Evolutionary conservation across 768 basidiomycete species (phyloP), one percentile per base, ranked within the genome.

Genomic region (Saitozyma podzolica): DNA sequence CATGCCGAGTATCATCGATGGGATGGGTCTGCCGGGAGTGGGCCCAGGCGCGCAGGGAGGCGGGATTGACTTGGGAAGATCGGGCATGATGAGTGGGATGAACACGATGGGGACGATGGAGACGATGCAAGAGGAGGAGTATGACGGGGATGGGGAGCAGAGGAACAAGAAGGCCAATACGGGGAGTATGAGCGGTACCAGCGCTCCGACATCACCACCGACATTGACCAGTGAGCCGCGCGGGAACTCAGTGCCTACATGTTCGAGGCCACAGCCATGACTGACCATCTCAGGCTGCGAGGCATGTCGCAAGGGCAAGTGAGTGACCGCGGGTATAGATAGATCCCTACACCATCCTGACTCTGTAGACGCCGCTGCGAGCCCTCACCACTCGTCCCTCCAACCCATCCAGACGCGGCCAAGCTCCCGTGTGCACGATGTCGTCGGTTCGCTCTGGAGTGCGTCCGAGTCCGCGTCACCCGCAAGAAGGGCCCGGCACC

Each of bases 261-360:
- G 7, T 8, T 42, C 41, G 13, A n/a, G n/a, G n/a, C n/a, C n/a
- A n/a, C n/a, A n/a, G 29, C n/a, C 6, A 42, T 50, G 13, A 45
- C 65, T 51, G 45, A 60, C 48, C 29, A 16, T 40, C 29, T 29
- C 54, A 74, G 73, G 73, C 45, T 75, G 73, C 43, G 68, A 70
- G 59, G 70, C 73, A 19, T 75, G 73, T 54, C 55, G 73, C 29
- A 70, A 63, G 56, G 73, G 73, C 58, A 75, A 75, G 68, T 68
- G 63, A 62, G 71, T 67, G 14, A 48, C 17, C 20, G 4, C 10
- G 6, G 17, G 13, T 13, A 7, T 17, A 40, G 37, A 9, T 3
- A 6, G 9, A n/a, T 20, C 11, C 20, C 19, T 37, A 39, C 6
- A 40, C 29, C 29, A 37, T 16, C 14, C 20, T 40, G 49, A 57